Percentiles rank a stretch among this genome's conserved stretches.
Evolutionary conservation across 192 early-diverging fungal species (phyloP).

Genomic region (Backusella parvicylindrica): DNA sequence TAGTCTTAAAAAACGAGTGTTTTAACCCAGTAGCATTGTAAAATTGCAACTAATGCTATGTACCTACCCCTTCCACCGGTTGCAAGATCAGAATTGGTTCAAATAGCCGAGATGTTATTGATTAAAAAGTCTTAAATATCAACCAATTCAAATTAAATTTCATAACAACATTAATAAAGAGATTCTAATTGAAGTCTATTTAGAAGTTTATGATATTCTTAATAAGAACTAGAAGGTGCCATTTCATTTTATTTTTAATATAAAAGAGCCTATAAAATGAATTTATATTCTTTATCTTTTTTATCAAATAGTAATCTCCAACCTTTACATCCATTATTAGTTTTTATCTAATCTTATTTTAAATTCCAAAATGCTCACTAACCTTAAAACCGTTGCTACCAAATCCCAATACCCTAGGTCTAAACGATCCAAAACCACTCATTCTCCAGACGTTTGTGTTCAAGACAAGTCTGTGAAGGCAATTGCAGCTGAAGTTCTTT

Average conservation of each 20-base stretch:
- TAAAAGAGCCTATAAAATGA: background rate
- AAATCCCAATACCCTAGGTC: background rate
- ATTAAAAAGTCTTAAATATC: slow-evolving; percentile 49
- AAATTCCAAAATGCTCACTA: slow-evolving; percentile 16
- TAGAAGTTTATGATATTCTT: background rate
- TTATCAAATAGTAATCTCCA: background rate
- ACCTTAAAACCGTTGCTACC: slow-evolving; percentile 22
- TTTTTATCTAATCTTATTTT: background rate
- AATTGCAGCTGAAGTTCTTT: slow-evolving; percentile 32
- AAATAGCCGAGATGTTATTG: slow-evolving; percentile 77
- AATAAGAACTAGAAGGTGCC: background rate
- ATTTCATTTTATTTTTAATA: too few relatives aligned
- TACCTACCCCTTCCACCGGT: slow-evolving; percentile 62
- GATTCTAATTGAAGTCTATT: too few relatives aligned
- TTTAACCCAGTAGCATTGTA: slow-evolving; percentile 72
- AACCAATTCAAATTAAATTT: background rate
- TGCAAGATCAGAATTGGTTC: slow-evolving; percentile 74
- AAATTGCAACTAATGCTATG: slow-evolving; percentile 69
- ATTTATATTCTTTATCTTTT: background rate
- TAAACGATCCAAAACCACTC: background rate
- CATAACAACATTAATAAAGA: background rate
- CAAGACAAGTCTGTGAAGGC: slow-evolving; percentile 11
- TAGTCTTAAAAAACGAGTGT: slow-evolving; percentile 72
- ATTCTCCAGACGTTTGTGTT: background rate
- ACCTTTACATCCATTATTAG: background rate